These are phyloP conservation scores for Globisporangium viniferum DNA, from an alignment of 352 stramenopile genomes.

Conservation along the genomic window DNA sequence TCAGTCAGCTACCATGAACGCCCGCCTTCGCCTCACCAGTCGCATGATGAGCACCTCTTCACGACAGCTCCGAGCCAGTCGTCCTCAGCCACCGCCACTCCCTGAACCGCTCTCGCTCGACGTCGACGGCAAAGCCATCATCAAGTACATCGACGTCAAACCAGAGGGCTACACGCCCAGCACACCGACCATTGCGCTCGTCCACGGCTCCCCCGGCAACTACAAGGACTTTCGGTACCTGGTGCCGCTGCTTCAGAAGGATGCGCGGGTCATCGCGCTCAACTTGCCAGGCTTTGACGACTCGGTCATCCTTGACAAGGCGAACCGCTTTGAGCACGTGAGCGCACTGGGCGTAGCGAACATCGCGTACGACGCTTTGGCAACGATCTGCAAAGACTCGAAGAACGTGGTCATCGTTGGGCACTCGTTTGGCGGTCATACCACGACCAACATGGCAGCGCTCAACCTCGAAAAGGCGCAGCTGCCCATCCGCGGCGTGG, in stretches of 20 bases:
- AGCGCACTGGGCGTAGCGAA: constrained; percentile 15
- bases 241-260: constrained; percentile 38
- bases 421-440: constrained; percentile 64
- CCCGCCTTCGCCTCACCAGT: neutral
- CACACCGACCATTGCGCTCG: constrained; percentile 27
- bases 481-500: constrained; percentile 23
- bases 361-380: constrained; percentile 24
- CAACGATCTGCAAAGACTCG: constrained; percentile 15
- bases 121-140: constrained; percentile 33
- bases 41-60: constrained; percentile 4
- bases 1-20: too few species aligned
- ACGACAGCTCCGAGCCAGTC: neutral
- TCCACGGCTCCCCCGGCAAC: constrained; percentile 62
- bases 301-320: constrained; percentile 20
- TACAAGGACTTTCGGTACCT: constrained; percentile 65
- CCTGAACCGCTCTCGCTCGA: constrained; percentile 24
- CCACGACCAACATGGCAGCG: constrained; percentile 39
- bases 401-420: constrained; percentile 50
- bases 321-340: constrained; percentile 23
- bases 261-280: constrained; percentile 46
- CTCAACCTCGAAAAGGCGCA: constrained; percentile 12
- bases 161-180: neutral
- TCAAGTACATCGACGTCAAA: constrained; percentile 39
- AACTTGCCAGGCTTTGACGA: constrained; percentile 58
- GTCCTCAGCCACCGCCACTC: constrained; percentile 12